Base-by-base conservation (phyloP, 768 basidiomycete genomes). In the Termitomyces bulborhizus region DNA sequence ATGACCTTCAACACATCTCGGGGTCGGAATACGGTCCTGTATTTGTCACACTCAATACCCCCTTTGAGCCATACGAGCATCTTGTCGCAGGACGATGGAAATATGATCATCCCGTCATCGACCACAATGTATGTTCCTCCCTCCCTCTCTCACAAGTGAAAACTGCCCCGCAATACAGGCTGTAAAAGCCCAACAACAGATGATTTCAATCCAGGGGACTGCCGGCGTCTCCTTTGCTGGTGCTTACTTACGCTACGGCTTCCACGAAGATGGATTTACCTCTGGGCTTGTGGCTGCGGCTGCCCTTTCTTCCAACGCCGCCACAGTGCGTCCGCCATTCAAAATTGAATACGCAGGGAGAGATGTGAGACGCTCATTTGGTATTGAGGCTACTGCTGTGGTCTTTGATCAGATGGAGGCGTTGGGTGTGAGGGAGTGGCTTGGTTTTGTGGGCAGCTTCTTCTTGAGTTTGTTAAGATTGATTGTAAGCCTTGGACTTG, bases 261-360 rank as follows among this genome's bases (percentile, higher is more conserved):
- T 91, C 74, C 88, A 92, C 69, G 88, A 90, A 69, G 90, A 90
- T 63, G 87, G 85, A 2, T 89, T 89, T 60, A 76, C 76, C 0
- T 75, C 75, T 1, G 77, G 77, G 3, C 62, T 78, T 2, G 65
- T 68, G 6, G 76, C 74, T 9, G 72, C 74, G 45, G 53, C 54
- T 21, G 46, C 56, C 13, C 42, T 60, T 21, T 45, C 56, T 18
- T 56, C 50, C 26, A 8, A 27, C 9, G 2, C 47, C 15, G 36
- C 34, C 26, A 16, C 48, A 9, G 70, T 75, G 31, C 60, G 60
- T 3, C 69, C 73, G 16, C 76, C 76, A 0, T 82, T 82, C 57
- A 69, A 67, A 21, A 76, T 82, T 45, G 61, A 67, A 29, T 68
- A 68, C 44, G 73, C 74, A 12, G 76, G 75, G 53, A 62, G 63